phyloP scores from a whole-genome alignment of 176 grass and related monocot species.

The Phoenix roebelenii region DNA sequence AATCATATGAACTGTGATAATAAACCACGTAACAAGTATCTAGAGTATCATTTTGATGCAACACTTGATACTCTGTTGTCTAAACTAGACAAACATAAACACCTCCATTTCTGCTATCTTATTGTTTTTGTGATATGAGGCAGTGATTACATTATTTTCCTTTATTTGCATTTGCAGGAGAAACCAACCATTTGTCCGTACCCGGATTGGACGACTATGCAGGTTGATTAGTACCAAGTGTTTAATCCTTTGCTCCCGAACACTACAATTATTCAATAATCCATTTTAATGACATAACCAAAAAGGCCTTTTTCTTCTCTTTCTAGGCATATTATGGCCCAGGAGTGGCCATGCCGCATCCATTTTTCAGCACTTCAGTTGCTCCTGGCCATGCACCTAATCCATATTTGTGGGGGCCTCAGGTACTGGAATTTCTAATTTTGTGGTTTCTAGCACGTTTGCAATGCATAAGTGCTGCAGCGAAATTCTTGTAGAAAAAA shows the following conservation, averaged over 20 bases:
- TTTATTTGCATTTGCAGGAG: conserved; percentile 37
- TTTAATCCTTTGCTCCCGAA: background rate
- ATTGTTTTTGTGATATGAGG: no score
- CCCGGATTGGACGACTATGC: conserved; percentile 70
- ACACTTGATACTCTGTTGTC: no score
- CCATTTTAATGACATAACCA: conserved; percentile 7
- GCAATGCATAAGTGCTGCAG: background rate
- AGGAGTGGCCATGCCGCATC: conserved; percentile 49
- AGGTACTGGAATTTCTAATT: conserved; percentile 30
- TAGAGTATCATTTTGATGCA: no score
- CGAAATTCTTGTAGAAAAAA: no score
- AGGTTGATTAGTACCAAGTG: conserved; percentile 26
- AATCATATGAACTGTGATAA: no score
- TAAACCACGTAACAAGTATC: no score
- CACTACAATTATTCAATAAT: conserved; percentile 10
- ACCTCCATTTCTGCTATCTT: background rate
- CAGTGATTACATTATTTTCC: background rate
- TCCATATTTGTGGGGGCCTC: conserved; percentile 66
- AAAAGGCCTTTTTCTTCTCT: conserved; percentile 8
- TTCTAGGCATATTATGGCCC: conserved; percentile 73
- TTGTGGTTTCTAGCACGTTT: background rate
- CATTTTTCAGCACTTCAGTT: conserved; percentile 46
- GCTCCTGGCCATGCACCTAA: conserved; percentile 45
- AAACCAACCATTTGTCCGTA: conserved; percentile 45
- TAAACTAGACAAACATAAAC: background rate